A percentile compares a stretch with the other conserved stretches of the same genome.
phyloP scores from a whole-genome alignment of 352 stramenopile genomes.

The Stephanocyclus meneghinianus region DNA sequence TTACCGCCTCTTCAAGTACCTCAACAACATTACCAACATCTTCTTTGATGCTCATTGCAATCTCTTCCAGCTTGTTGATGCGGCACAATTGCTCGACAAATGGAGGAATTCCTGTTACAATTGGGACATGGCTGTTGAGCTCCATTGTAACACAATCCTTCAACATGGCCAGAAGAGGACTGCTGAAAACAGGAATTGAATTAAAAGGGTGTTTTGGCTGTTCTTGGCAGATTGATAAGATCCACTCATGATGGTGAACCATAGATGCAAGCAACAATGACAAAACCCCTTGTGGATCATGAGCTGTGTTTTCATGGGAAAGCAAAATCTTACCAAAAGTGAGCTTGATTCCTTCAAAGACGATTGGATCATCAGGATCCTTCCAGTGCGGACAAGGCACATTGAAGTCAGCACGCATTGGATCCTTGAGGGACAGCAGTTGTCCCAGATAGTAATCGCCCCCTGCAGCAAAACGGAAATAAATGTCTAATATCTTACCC shows the following conservation, averaged over 20 bases:
- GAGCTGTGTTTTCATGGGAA: constrained; percentile 8
- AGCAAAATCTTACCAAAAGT: constrained; percentile 31
- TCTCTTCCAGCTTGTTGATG: constrained; percentile 18
- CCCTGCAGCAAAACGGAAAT: background rate
- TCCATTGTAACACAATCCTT: constrained; percentile 36
- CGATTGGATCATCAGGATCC: constrained; percentile 23
- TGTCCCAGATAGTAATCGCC: constrained; percentile 6
- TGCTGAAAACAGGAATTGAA: constrained; percentile 25
- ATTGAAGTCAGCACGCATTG: constrained; percentile 17
- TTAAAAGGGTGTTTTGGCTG: constrained; percentile 29
- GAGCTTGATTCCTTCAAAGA: constrained; percentile 27
- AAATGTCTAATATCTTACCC: constrained; percentile 8
- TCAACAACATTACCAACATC: constrained; percentile 13
- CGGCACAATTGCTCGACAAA: constrained; percentile 17
- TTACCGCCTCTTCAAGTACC: constrained; percentile 13
- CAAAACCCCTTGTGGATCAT: constrained; percentile 39
- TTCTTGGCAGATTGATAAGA: constrained; percentile 16
- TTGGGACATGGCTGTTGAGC: constrained; percentile 31
- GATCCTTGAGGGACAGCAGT: constrained; percentile 1
- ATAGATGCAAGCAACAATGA: constrained; percentile 46
- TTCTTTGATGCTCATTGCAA: constrained; percentile 3
- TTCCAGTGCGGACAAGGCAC: constrained; percentile 51
- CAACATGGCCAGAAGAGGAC: constrained; percentile 24
- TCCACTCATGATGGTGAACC: constrained; percentile 42
- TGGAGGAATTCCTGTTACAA: constrained; percentile 39